Base-by-base conservation (phyloP, 1,284 basidiomycete species). In the Taiwanofungus camphoratus region DNA sequence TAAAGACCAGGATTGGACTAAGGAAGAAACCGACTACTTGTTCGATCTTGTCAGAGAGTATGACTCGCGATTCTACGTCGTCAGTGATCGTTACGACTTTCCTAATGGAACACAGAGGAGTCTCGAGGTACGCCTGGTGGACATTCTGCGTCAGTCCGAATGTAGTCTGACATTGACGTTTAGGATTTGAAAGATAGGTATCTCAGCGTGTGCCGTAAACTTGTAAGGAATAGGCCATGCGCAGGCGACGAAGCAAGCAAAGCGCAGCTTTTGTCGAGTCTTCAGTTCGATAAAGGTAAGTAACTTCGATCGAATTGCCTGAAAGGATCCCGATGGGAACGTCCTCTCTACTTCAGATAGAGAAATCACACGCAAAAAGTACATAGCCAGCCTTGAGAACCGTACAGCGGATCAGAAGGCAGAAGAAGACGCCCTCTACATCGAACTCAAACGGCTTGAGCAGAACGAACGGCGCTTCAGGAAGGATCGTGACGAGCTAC, bases 131-230 rank as follows among this genome's bases (percentile, higher is more conserved):
- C 41, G 67, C 53, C 5, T 34, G 29, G 12, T 12, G 5, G 29
- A 26, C 23, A 44, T 27, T 43, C 2, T 19, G 18, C 19, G 9
- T 15, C 18, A 2, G 2, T 4, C 19, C 30, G 11, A 34, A 12
- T 4, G 19, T 24, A 18, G 22, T 33, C 7, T 47, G 20, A 19
- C 20, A 15, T 7, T 8, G 5, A 20, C 26, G 27, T 20, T 18
- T 60, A 96, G 89, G 94, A 97, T 49, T 68, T 99, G 56, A 98
- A 99, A 69, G 89, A 92, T 50, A 73, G 96, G 26, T 99, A 99
- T 61, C 98, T 89, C 59, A 84, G 88, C 41, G 87, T 96, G 18
- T 96, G 92, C 60, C 79, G 95, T 24, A 87, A 89, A 45, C 76
- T 99, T 18, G 76, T 97, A 26, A 76, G 91, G 35, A 89, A 81